Evolutionary conservation across 176 grass and related monocot species (phyloP).

Genomic region (Secale cereale): DNA sequence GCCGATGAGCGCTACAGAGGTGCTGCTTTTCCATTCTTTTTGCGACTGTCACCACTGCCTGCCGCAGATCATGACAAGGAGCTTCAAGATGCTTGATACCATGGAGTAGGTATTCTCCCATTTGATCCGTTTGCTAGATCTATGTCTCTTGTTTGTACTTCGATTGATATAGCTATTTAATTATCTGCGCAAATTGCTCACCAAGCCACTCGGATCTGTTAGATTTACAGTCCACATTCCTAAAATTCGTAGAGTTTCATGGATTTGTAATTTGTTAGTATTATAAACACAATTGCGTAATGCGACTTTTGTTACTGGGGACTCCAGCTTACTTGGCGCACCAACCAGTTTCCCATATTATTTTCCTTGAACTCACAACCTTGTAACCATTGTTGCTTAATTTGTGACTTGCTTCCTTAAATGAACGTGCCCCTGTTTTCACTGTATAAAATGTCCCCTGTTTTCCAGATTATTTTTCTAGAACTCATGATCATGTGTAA

Average conservation of each 20-base stretch:
- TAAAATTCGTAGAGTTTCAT: too few species aligned
- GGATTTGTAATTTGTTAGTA: not conserved
- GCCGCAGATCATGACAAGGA: not conserved
- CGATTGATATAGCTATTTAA: not conserved
- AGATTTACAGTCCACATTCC: too few species aligned
- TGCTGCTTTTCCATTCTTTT: slow-evolving; percentile 23
- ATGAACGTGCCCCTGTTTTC: too few species aligned
- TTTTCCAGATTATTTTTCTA: too few species aligned
- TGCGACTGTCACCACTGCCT: not conserved
- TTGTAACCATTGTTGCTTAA: too few species aligned
- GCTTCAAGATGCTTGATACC: slow-evolving; percentile 2
- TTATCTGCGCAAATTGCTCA: not conserved
- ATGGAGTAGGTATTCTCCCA: not conserved
- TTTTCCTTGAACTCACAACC: too few species aligned
- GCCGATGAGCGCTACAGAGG: not conserved
- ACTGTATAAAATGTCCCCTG: too few species aligned
- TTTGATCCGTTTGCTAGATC: not conserved
- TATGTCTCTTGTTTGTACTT: not conserved
- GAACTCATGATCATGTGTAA: too few species aligned
- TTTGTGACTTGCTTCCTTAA: too few species aligned
- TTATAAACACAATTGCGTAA: not conserved
- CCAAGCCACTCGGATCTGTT: too few species aligned
- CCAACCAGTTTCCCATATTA: too few species aligned
- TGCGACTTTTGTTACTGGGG: not conserved
- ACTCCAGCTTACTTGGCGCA: too few species aligned